Evolutionary conservation across 2,329 filamentous ascomycete genomes (phyloP), one percentile per base, ranked within the genome.

Genomic region (Apiospora malaysiana): DNA sequence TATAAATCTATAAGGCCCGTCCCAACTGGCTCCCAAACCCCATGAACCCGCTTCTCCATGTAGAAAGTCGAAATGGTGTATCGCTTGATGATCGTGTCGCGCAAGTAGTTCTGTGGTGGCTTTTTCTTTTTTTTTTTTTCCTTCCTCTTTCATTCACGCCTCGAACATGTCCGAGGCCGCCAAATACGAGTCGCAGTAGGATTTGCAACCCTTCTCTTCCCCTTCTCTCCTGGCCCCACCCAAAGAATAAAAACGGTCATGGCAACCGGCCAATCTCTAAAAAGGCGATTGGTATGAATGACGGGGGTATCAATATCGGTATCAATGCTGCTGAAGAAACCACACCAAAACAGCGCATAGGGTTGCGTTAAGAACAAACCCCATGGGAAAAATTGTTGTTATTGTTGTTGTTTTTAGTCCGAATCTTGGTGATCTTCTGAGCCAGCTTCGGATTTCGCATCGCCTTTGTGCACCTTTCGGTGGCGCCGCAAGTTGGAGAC

Each of bases 401-500:
- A 25, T 5, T 37, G 32, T 8, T 47, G 32, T 47, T 21, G 42
- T n/a, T 27, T 43, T 63, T 82, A 89, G 71, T 90, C 88, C 1
- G 89, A 91, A 70, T 90, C 88, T 76, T 91, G 85, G 73, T 89
- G 87, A 72, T 90, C 88, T 76, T 91, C 89, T 7, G 89, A 91
- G 40, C 89, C 89, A 37, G 88, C 86, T 74, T 91, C 89, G 2
- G 89, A 91, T 66, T 85, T 87, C 12, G 86, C 82, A 68, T 94
- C 92, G 77, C 92, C 91, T 83, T 94, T 96, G 87, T 99, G 96
- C 66, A 98, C 95, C 84, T 98, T 98, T 80, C 94, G 93, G 84
- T 99, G 96, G 77, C 96, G 89, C 74, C 96, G 91, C 70, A 98
- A 86, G 81, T 99, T 99, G 63, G 95, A 98, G 27, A 98, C 96